phyloP scores from a whole-genome alignment of 805 yeast species.

The Osmozyma mogii region DNA sequence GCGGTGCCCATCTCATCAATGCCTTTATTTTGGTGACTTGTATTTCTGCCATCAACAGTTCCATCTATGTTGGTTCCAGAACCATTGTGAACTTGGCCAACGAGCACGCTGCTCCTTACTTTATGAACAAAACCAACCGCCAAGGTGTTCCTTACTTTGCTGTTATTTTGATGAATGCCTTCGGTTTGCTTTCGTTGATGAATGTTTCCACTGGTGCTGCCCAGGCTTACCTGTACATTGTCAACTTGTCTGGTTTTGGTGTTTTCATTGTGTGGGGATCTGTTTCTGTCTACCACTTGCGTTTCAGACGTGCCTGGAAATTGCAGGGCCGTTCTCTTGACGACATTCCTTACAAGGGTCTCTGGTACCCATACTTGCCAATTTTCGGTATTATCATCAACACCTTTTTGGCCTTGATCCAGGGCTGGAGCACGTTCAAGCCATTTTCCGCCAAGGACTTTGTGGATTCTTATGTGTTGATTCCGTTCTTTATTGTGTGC shows the following conservation, averaged over 20 bases:
- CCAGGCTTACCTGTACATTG: slow-evolving; percentile 51
- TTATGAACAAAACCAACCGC: slow-evolving; percentile 43
- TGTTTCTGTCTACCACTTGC: slow-evolving; percentile 46
- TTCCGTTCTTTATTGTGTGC: slow-evolving; percentile 47
- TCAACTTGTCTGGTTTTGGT: slow-evolving; percentile 58
- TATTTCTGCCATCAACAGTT: slow-evolving; percentile 61
- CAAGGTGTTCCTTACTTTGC: slow-evolving; percentile 63
- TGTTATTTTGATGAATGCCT: slow-evolving; percentile 43
- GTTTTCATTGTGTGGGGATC: slow-evolving; percentile 64
- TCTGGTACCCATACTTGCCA: slow-evolving; percentile 45
- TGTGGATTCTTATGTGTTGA: slow-evolving; percentile 53
- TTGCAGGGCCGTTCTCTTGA: slow-evolving; percentile 28
- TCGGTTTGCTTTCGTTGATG: slow-evolving; percentile 52
- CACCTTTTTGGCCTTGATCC: slow-evolving; percentile 47
- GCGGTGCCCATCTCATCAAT: slow-evolving; percentile 46
- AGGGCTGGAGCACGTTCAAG: slow-evolving; percentile 57
- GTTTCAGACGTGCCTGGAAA: slow-evolving; percentile 43
- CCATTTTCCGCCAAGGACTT: slow-evolving; percentile 44
- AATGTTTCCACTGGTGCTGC: slow-evolving; percentile 52
- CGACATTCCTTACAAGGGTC: slow-evolving; percentile 29
- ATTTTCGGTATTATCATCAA: slow-evolving; percentile 42
- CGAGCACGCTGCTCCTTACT: slow-evolving; percentile 51
- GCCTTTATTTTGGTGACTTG: slow-evolving; percentile 58
- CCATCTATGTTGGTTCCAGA: slow-evolving; percentile 63
- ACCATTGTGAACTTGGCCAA: slow-evolving; percentile 57